phyloP scores from a whole-genome alignment of 2,329 filamentous ascomycete genomes.

The Hypomyces rosellus region DNA sequence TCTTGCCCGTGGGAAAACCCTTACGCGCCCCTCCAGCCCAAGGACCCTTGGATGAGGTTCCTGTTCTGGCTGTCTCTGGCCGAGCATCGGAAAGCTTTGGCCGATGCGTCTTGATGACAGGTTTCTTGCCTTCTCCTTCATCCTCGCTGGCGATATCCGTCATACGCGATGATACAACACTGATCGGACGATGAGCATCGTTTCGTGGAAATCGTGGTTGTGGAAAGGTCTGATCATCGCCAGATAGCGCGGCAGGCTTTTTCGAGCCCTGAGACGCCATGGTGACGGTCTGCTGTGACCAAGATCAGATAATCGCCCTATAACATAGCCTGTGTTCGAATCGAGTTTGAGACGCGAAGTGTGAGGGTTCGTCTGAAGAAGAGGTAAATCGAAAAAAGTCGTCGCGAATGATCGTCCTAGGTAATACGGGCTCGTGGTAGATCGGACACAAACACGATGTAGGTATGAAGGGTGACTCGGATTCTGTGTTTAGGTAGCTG shows the following conservation, averaged over 20 bases:
- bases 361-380: not conserved
- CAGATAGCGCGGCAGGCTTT: slow-evolving; percentile 30
- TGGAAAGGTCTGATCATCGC: slow-evolving; percentile 34
- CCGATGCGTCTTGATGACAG: slow-evolving; percentile 7
- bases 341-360: not conserved
- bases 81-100: slow-evolving; percentile 42
- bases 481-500: not conserved
- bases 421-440: not conserved
- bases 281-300: slow-evolving; percentile 10
- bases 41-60: slow-evolving; percentile 34
- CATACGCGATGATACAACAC: slow-evolving; percentile 67
- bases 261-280: slow-evolving; percentile 35
- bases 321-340: slow-evolving; percentile 12
- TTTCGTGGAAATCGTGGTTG: slow-evolving; percentile 34
- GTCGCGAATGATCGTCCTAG: not conserved
- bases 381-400: not conserved
- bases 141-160: slow-evolving; percentile 58
- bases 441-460: slow-evolving; percentile 1
- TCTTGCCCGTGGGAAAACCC: slow-evolving; percentile 38
- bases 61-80: slow-evolving; percentile 49
- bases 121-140: slow-evolving; percentile 35
- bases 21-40: slow-evolving; percentile 54
- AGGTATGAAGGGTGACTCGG: not conserved
- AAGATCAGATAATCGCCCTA: slow-evolving; percentile 12
- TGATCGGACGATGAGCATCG: slow-evolving; percentile 46